Percentiles rank a stretch among this genome's conserved stretches.
These are phyloP conservation scores for Yamadazyma laniorum DNA, from an alignment of 805 yeast species.

Conservation along the genomic window DNA sequence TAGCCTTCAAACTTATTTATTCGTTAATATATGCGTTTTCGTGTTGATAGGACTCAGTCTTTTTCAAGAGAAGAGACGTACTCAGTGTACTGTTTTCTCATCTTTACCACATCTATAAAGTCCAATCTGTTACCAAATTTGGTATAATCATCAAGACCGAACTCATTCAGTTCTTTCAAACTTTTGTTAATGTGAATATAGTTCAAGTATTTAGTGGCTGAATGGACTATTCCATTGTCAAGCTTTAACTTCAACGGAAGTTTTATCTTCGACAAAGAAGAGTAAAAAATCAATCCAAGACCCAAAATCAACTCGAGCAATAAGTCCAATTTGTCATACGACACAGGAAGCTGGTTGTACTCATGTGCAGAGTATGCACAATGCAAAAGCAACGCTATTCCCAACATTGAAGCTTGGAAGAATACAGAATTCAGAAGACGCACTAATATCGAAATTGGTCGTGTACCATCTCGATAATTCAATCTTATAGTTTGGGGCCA, in stretches of 20 bases:
- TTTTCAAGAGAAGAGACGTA: conserved; percentile 22
- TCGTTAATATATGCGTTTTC: conserved; percentile 2
- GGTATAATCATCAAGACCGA: conserved; percentile 41
- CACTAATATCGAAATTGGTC: too few species aligned
- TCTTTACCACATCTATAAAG: conserved; percentile 48
- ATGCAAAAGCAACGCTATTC: conserved; percentile 32
- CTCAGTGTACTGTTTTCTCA: conserved; percentile 43
- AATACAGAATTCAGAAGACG: neutral
- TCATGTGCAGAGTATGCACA: conserved; percentile 57
- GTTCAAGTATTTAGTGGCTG: conserved; percentile 33
- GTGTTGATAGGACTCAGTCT: too few species aligned
- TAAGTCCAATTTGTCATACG: conserved; percentile 35
- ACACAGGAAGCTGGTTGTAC: conserved; percentile 37
- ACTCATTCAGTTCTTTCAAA: conserved; percentile 43
- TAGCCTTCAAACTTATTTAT: too few species aligned
- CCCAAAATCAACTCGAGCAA: conserved; percentile 51
- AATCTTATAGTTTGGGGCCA: too few species aligned
- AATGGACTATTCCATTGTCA: conserved; percentile 19
- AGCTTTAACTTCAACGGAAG: conserved; percentile 2
- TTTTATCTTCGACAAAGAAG: conserved; percentile 23
- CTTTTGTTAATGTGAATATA: conserved; percentile 49
- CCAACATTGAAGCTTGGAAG: conserved; percentile 4
- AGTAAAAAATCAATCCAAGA: conserved; percentile 40
- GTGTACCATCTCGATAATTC: too few species aligned
- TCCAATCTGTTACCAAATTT: conserved; percentile 46